Conservation (phyloP, 495 filamentous ascomycete species). For the Aspergillus bertholletiae region DNA sequence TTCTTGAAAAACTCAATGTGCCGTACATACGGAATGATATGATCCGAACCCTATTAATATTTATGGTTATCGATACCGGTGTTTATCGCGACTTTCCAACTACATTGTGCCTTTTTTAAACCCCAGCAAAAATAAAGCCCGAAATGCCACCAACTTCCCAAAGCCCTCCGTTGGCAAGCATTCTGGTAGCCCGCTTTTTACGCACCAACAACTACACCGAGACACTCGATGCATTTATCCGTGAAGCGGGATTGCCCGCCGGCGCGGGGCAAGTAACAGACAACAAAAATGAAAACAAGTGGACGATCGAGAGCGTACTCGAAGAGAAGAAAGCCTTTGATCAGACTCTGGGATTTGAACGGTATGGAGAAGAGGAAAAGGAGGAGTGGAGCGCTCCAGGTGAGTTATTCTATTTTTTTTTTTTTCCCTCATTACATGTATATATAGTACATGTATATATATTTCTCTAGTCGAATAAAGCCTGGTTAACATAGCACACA, state of each 20-base stretch:
- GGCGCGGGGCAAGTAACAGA: constrained; percentile 31
- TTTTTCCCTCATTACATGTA: not conserved
- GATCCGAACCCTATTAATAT: not conserved
- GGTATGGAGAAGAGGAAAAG: constrained; percentile 37
- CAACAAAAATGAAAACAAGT: constrained; percentile 40
- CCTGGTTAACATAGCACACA: constrained; percentile 13
- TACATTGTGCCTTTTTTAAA: not conserved
- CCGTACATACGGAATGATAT: not conserved
- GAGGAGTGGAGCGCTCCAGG: constrained; percentile 49
- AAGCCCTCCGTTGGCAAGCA: constrained; percentile 26
- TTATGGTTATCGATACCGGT: not conserved
- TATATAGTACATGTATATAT: no score
- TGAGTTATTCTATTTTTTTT: no score
- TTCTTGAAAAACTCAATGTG: not conserved
- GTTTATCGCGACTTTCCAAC: not conserved
- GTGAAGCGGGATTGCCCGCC: constrained; percentile 54
- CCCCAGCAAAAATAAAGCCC: not conserved
- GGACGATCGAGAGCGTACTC: constrained; percentile 62
- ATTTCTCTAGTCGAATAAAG: no score
- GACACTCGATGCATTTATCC: constrained; percentile 58
- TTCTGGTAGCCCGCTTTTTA: constrained; percentile 61
- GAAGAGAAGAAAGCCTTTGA: constrained; percentile 66
- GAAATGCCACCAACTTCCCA: constrained; percentile 9
- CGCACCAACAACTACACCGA: constrained; percentile 57
- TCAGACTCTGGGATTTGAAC: constrained; percentile 53